These are phyloP conservation scores for Physaria fendleri DNA, from an alignment of 345 rosid species.

Conservation along the genomic window DNA sequence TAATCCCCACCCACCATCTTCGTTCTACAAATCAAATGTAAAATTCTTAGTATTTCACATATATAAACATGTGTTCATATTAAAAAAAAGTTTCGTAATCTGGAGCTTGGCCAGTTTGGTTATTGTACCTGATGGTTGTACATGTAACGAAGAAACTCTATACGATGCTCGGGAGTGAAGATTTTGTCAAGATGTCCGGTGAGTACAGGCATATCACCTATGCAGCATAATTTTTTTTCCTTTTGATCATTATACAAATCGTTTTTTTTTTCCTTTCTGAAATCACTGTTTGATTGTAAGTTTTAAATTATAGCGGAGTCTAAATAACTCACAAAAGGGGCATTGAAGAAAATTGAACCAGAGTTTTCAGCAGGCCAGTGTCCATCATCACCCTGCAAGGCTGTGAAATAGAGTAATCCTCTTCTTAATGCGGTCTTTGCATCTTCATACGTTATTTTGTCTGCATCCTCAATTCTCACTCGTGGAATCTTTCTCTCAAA, in stretches of 20 bases:
- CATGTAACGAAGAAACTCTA: not conserved
- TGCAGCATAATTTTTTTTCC: too few species aligned
- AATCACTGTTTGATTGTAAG: too few species aligned
- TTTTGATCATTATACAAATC: too few species aligned
- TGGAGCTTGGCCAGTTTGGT: too few species aligned
- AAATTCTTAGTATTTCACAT: too few species aligned
- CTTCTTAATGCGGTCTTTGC: not conserved
- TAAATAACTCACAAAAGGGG: too few species aligned
- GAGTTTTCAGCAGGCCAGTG: not conserved
- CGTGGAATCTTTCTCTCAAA: not conserved
- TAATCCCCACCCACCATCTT: not conserved
- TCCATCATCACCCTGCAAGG: not conserved
- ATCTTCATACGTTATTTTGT: not conserved
- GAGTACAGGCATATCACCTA: not conserved
- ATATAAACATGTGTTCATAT: too few species aligned
- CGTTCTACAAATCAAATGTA: too few species aligned
- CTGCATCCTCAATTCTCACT: not conserved
- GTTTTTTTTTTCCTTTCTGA: too few species aligned
- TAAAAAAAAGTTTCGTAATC: too few species aligned
- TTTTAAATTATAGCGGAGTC: too few species aligned
- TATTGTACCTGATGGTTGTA: too few species aligned
- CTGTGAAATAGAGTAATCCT: not conserved
- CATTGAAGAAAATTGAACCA: not conserved
- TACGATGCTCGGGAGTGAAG: not conserved
- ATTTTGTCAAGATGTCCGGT: not conserved